Evolutionary conservation across 164 flowering plant species (phyloP).

Genomic region (Annona squamosa): DNA sequence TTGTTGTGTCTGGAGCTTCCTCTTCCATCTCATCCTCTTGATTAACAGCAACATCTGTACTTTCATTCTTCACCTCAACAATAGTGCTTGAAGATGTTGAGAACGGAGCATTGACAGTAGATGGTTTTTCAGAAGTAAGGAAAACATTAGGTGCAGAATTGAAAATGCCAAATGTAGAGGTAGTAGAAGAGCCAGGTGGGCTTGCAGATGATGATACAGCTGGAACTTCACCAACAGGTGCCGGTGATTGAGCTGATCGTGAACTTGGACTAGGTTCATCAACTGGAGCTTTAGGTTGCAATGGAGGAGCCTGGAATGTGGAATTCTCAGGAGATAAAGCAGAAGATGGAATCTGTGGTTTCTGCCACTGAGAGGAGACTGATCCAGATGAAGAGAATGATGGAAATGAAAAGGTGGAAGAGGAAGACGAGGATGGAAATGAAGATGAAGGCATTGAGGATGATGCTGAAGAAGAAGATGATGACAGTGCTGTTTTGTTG

Average conservation of each 20-base stretch:
- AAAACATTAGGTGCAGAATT: constrained; percentile 16
- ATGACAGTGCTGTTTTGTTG: constrained; percentile 9
- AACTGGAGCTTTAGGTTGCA: constrained; percentile 16
- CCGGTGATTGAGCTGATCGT: constrained; percentile 9
- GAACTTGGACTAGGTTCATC: constrained; percentile 3
- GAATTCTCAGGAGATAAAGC: constrained; percentile 9
- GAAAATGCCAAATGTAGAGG: constrained; percentile 9
- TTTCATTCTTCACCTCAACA: constrained; percentile 27
- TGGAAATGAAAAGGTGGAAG: constrained; percentile 4
- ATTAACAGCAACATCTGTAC: constrained; percentile 25
- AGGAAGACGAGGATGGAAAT: background rate
- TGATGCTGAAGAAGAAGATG: constrained; percentile 8
- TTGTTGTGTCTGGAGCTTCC: constrained; percentile 67
- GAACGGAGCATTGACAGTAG: constrained; percentile 10
- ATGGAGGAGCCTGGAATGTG: constrained; percentile 12
- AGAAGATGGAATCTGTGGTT: constrained; percentile 12
- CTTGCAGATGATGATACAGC: constrained; percentile 24
- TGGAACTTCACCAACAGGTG: constrained; percentile 20
- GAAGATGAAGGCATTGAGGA: too few species aligned
- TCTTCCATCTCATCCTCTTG: constrained; percentile 98
- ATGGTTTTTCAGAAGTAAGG: constrained; percentile 24
- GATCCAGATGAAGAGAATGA: constrained; percentile 7
- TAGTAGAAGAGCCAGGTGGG: constrained; percentile 18
- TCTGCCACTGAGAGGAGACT: constrained; percentile 18
- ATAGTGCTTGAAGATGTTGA: constrained; percentile 20